A percentile compares a stretch with the other conserved stretches of the same genome.
phyloP scores from a whole-genome alignment of 2,329 filamentous ascomycete species.

The Aureobasidium sp. region DNA sequence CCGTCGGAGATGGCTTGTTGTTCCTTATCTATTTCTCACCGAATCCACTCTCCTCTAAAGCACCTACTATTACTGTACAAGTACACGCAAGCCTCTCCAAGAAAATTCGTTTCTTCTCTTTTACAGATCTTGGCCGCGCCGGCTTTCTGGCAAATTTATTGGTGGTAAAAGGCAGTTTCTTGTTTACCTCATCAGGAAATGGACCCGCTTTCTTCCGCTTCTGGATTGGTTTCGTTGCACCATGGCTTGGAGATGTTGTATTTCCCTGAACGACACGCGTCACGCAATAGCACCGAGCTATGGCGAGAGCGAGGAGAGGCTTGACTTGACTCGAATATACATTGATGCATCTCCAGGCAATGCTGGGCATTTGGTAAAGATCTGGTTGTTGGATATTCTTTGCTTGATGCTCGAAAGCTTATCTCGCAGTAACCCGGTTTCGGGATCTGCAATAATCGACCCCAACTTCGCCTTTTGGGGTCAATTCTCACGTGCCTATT shows the following conservation, averaged over 20 bases:
- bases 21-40: conserved; percentile 10
- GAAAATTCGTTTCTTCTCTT: not conserved
- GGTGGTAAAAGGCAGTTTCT: conserved; percentile 2
- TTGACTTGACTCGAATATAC: not conserved
- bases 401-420: not conserved
- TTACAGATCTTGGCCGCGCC: not conserved
- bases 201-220: conserved; percentile 15
- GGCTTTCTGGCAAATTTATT: not conserved
- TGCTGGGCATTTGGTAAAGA: conserved; percentile 4
- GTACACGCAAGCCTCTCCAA: conserved; percentile 6
- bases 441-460: conserved; percentile 6
- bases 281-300: conserved; percentile 5
- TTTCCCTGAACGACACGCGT: not conserved
- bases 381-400: not conserved
- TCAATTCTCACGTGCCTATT: conserved; percentile 5
- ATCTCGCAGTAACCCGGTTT: not conserved
- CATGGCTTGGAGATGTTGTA: not conserved
- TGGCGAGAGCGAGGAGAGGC: not conserved
- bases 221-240: not conserved
- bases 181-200: not conserved
- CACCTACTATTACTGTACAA: conserved; percentile 15
- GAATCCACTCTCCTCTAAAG: not conserved
- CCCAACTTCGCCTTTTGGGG: not conserved
- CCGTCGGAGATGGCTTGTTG: conserved; percentile 8
- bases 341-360: not conserved